Conservation (phyloP, 148 eudicot species). For the Oxyria digyna region DNA sequence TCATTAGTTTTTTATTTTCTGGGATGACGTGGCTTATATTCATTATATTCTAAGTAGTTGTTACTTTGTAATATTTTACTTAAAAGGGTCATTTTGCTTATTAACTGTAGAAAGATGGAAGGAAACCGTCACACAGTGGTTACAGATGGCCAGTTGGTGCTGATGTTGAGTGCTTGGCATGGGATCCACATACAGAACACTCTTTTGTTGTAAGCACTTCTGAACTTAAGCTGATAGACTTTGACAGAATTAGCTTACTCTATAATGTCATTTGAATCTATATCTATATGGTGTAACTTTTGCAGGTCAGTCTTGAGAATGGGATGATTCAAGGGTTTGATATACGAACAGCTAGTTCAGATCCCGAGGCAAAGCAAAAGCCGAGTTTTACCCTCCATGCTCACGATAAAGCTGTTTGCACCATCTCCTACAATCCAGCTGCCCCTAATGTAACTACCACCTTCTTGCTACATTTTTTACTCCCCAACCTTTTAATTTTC, state of each 20-base stretch:
- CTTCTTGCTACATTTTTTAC: constrained; percentile 2
- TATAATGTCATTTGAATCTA: background rate
- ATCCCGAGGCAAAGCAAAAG: constrained; percentile 35
- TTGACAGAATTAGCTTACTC: background rate
- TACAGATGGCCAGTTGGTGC: constrained; percentile 74
- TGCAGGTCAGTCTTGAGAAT: constrained; percentile 86
- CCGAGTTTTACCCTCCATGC: constrained; percentile 84
- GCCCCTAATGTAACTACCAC: constrained; percentile 50
- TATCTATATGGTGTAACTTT: background rate
- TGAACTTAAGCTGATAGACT: background rate
- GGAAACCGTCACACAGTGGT: constrained; percentile 71
- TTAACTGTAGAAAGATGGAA: constrained; percentile 66
- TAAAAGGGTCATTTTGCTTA: constrained; percentile 7
- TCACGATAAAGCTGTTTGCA: constrained; percentile 80
- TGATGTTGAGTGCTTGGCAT: constrained; percentile 86
- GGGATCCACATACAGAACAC: constrained; percentile 87
- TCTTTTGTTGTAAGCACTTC: constrained; percentile 59
- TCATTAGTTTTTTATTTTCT: background rate
- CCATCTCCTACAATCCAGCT: constrained; percentile 49
- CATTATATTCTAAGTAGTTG: background rate
- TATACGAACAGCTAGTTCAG: constrained; percentile 57
- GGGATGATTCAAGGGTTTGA: constrained; percentile 76
- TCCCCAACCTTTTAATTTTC: background rate
- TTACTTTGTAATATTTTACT: background rate
- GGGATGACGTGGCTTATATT: background rate